Evolutionary conservation across 805 yeast species (phyloP).

Genomic region (Ascoidea asiatica): DNA sequence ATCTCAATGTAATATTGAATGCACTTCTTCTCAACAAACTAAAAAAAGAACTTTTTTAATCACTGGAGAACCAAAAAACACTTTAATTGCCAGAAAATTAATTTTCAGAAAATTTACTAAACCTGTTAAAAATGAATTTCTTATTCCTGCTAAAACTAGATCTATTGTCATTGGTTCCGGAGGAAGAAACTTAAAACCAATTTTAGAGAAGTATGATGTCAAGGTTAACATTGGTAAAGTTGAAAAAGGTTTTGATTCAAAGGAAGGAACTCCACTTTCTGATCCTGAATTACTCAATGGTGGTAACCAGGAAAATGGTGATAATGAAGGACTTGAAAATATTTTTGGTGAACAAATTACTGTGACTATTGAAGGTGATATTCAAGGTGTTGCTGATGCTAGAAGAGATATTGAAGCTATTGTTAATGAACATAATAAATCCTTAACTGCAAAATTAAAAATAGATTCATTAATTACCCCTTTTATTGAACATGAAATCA

Average conservation of each 20-base stretch:
- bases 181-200: slow-evolving; percentile 73
- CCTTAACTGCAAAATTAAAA: slow-evolving; percentile 33
- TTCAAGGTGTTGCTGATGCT: slow-evolving; percentile 70
- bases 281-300: too few species aligned
- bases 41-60: slow-evolving; percentile 75
- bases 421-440: slow-evolving; percentile 63
- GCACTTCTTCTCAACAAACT: slow-evolving; percentile 64
- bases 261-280: slow-evolving; percentile 14
- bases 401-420: slow-evolving; percentile 54
- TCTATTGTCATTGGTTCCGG: slow-evolving; percentile 77
- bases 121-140: slow-evolving; percentile 47
- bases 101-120: slow-evolving; percentile 65
- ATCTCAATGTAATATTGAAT: slow-evolving; percentile 60
- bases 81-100: slow-evolving; percentile 59
- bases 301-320: slow-evolving; percentile 18
- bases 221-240: slow-evolving; percentile 52
- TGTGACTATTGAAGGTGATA: slow-evolving; percentile 69
- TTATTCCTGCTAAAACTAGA: slow-evolving; percentile 66
- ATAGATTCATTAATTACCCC: slow-evolving; percentile 24
- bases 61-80: slow-evolving; percentile 57
- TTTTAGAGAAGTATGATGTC: slow-evolving; percentile 51
- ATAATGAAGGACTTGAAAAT: slow-evolving; percentile 39
- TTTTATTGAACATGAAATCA: slow-evolving; percentile 17
- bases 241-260: slow-evolving; percentile 8
- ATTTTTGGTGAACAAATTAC: slow-evolving; percentile 43